A percentile compares a stretch with the other conserved stretches of the same genome.
Evolutionary conservation across 2,329 filamentous ascomycete species (phyloP).

Genomic region (Hirsutella rhossiliensis): DNA sequence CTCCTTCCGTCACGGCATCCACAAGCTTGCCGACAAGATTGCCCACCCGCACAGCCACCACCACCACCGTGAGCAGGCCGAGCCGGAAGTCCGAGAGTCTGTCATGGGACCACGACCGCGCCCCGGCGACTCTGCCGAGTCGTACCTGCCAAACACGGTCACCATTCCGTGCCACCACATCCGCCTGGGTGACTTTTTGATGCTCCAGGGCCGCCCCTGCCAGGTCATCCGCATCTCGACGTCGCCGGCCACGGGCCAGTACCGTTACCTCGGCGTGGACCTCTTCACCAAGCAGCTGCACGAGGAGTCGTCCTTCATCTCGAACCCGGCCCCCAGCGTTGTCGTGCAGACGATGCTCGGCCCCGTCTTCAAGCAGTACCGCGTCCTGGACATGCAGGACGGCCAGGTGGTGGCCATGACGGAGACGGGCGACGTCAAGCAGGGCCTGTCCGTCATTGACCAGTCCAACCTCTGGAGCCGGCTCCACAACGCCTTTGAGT

Average conservation of each 20-base stretch:
- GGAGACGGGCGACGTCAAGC: constrained; percentile 97
- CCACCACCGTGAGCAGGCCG: constrained; percentile 33
- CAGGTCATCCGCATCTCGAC: constrained; percentile 99
- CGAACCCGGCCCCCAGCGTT: constrained; percentile 91
- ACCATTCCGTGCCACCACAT: constrained; percentile 99
- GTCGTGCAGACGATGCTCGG: constrained; percentile 99
- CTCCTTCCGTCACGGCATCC: constrained; percentile 42
- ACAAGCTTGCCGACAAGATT: constrained; percentile 46
- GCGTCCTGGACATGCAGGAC: constrained; percentile 91
- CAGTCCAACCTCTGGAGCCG: constrained; percentile 82
- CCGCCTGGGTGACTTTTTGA: constrained; percentile 95
- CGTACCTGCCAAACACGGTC: constrained; percentile 63
- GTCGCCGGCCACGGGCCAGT: constrained; percentile 94
- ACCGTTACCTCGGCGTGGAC: constrained; percentile 99
- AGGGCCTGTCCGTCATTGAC: constrained; percentile 83
- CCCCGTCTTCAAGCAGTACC: constrained; percentile 99
- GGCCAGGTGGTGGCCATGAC: constrained; percentile 90
- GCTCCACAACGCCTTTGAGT: constrained; percentile 73
- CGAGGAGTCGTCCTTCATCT: constrained; percentile 96
- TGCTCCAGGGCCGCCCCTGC: constrained; percentile 97
- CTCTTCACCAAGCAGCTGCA: constrained; percentile 99
- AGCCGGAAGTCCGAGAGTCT: constrained; percentile 29
- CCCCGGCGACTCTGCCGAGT: constrained; percentile 15
- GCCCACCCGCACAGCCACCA: constrained; percentile 36
- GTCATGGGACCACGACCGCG: constrained; percentile 15